A percentile compares a stretch with the other conserved stretches of the same genome.
Evolutionary conservation across 2,329 filamentous ascomycete genomes (phyloP).

Genomic region (Cytospora piceicola): DNA sequence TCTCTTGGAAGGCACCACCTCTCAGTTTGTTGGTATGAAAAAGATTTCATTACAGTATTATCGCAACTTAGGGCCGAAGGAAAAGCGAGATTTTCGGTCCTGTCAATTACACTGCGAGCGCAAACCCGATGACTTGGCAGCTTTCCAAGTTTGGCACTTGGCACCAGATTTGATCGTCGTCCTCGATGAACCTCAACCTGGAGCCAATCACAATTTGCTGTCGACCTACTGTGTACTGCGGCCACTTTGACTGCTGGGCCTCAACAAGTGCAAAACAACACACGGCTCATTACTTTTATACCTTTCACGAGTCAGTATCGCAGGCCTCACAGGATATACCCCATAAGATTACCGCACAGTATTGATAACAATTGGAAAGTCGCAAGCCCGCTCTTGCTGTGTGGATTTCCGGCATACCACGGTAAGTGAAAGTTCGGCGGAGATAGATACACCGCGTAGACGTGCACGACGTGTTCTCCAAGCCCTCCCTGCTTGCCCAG

Average conservation of each 20-base stretch:
- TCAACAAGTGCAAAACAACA: neutral
- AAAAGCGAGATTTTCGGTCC: neutral
- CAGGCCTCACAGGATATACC: neutral
- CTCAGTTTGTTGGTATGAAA: neutral
- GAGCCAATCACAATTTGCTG: neutral
- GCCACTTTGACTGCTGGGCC: neutral
- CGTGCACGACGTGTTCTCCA: neutral
- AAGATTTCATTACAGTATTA: neutral
- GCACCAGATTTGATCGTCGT: neutral
- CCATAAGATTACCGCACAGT: neutral
- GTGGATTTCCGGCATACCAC: neutral
- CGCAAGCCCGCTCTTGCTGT: neutral
- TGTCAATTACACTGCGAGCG: neutral
- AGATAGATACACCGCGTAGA: neutral
- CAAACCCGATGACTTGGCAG: slow-evolving; percentile 3
- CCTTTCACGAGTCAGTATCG: neutral
- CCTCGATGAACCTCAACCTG: neutral
- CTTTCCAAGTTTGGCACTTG: neutral
- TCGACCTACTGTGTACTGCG: neutral
- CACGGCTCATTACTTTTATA: neutral
- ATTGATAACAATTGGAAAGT: neutral
- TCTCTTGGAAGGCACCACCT: neutral
- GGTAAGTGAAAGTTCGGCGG: neutral
- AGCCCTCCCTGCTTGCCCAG: neutral
- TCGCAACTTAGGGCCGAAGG: neutral